Evolutionary conservation across 2,329 filamentous ascomycete genomes (phyloP), one percentile per base, ranked within the genome.

Genomic region (Claviceps capensis): DNA sequence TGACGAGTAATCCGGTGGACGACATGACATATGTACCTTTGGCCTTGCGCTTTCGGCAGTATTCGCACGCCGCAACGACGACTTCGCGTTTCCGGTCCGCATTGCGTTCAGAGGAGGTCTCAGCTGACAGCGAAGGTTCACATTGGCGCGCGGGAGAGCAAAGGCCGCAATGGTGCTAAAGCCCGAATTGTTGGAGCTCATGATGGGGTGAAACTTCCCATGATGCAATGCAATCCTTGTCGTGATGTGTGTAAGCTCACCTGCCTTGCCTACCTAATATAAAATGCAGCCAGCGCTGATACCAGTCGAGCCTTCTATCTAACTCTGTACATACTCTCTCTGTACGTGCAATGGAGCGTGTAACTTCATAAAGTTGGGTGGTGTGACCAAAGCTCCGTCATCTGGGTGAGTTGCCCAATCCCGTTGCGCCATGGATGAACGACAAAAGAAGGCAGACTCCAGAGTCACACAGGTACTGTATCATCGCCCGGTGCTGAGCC

Each of bases 11-110:
- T 43, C 17, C 5, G 7, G 2, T 13, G 14, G 5, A 36, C 30
- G 7, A 37, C 4, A 2, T 30, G 26, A 30, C 26, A 9, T 22
- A 22, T 22, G 22, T 17, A 49, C 47, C 47, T 49, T 49, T n/a
- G 36, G 47, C 47, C 23, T 49, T 49, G 19, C 47, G 47, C 22
- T 42, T 49, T 34, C 47, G 41, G 47, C 47, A 49, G 14, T 42
- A 37, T 19, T 49, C 47, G 19, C 47, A 49, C 11, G 47, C 47
- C 11, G 38, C 47, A 23, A 49, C 16, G 5, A 42, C 47, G 34
- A 34, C 37, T 6, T 49, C 47, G 41, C 47, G 37, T 41, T 34
- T 49, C 23, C 47, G 47, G 5, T 11, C 16, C 14, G 47, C 16
- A 14, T 17, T 7, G 16, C 14, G 0, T n/a, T 49, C 47, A 17